Conservation (phyloP, 2,329 filamentous ascomycete species). For the Clonostachys rosea region DNA sequence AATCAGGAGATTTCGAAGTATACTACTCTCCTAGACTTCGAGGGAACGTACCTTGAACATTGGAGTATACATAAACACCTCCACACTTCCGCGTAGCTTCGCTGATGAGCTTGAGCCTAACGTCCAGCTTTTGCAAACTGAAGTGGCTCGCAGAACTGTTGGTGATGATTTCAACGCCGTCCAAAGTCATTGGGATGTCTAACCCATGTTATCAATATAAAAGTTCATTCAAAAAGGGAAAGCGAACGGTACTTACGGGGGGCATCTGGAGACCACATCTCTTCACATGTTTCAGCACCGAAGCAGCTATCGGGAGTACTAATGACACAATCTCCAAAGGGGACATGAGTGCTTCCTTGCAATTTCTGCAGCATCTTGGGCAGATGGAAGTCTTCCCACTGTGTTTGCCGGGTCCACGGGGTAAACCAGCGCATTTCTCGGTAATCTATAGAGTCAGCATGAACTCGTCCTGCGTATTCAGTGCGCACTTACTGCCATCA, state of each 20-base stretch:
- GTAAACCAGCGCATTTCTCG: constrained; percentile 34
- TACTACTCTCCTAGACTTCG: background rate
- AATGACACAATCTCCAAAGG: constrained; percentile 33
- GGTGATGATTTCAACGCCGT: constrained; percentile 67
- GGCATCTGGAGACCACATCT: constrained; percentile 8
- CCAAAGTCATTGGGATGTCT: constrained; percentile 37
- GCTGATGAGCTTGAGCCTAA: constrained; percentile 57
- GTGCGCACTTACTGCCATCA: constrained; percentile 13
- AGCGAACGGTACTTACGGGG: background rate
- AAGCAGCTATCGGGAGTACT: constrained; percentile 30
- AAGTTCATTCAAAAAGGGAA: too few species aligned
- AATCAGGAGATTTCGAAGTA: background rate
- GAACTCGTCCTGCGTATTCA: too few species aligned
- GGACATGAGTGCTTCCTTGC: constrained; percentile 23
- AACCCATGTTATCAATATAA: too few species aligned
- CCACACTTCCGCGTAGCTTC: constrained; percentile 60
- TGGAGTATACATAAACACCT: constrained; percentile 44
- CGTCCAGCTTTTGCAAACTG: constrained; percentile 54
- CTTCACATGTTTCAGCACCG: constrained; percentile 33
- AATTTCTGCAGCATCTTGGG: constrained; percentile 1
- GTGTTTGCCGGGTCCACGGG: constrained; percentile 26
- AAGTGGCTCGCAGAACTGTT: constrained; percentile 69
- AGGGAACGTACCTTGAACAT: constrained; percentile 7
- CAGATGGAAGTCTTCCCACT: constrained; percentile 29
- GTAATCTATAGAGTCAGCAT: constrained; percentile 11